These are phyloP conservation scores for Pyrus hybrid DNA, from an alignment of 331 rosid genomes.

Conservation along the genomic window DNA sequence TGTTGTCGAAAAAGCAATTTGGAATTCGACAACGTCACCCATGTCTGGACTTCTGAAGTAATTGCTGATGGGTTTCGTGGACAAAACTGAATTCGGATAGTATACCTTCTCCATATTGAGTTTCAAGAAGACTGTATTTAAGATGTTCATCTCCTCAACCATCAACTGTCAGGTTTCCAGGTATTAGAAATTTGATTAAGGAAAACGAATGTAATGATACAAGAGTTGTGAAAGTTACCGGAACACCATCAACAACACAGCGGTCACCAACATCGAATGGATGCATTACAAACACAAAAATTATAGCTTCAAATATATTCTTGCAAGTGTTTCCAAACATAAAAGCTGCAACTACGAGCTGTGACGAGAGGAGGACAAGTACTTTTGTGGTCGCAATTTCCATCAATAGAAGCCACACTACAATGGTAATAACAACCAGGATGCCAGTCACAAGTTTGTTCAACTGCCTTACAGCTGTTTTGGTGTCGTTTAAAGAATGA, in stretches of 20 bases:
- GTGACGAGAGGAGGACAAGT: constrained; percentile 64
- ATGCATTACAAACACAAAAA: constrained; percentile 92
- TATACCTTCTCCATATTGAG: constrained; percentile 70
- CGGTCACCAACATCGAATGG: constrained; percentile 96
- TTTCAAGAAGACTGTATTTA: constrained; percentile 80
- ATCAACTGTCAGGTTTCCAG: constrained; percentile 41
- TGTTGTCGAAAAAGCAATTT: constrained; percentile 57
- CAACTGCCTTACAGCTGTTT: constrained; percentile 83
- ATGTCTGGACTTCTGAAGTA: constrained; percentile 85
- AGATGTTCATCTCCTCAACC: constrained; percentile 94
- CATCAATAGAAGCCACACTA: constrained; percentile 77
- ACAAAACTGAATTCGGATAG: constrained; percentile 77
- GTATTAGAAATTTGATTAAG: constrained; percentile 3
- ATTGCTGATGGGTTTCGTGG: constrained; percentile 76
- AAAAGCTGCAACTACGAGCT: constrained; percentile 60
- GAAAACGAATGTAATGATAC: constrained; percentile 1
- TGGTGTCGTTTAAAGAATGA: constrained; percentile 77
- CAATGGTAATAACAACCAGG: constrained; percentile 36
- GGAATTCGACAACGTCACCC: constrained; percentile 59
- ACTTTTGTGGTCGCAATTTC: constrained; percentile 83
- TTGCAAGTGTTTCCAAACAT: constrained; percentile 92
- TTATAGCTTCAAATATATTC: constrained; percentile 72
- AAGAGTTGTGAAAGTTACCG: constrained; percentile 34
- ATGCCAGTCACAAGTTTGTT: constrained; percentile 56
- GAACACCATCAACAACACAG: constrained; percentile 72